phyloP scores from a whole-genome alignment of 495 filamentous ascomycete species.

The Xylaria scruposa region DNA sequence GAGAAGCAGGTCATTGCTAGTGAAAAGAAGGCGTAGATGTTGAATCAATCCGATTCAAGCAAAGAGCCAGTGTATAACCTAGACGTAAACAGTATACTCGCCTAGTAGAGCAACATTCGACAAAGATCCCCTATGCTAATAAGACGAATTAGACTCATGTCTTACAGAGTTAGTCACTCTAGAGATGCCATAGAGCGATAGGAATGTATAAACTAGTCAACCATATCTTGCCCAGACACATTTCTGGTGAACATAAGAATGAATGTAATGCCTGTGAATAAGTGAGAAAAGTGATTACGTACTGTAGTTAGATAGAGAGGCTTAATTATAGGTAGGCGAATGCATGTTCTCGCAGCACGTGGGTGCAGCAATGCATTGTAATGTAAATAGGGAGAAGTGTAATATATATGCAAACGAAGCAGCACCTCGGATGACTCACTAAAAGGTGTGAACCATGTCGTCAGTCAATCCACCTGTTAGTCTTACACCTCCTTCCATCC shows the following conservation, averaged over 20 bases:
- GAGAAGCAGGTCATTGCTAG: constrained; percentile 41
- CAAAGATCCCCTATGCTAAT: background rate
- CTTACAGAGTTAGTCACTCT: background rate
- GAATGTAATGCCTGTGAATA: background rate
- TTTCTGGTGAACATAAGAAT: background rate
- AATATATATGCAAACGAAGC: background rate
- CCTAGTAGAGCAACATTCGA: background rate
- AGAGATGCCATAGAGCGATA: background rate
- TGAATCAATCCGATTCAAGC: background rate
- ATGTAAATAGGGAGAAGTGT: background rate
- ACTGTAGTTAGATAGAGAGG: background rate
- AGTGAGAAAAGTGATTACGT: background rate
- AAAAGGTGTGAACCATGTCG: background rate
- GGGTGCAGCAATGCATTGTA: background rate
- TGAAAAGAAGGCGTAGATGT: constrained; percentile 36
- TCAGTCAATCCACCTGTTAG: background rate
- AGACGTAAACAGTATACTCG: background rate
- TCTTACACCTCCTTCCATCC: background rate
- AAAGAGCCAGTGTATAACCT: background rate
- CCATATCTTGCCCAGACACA: background rate
- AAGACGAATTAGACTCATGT: background rate
- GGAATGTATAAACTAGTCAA: constrained; percentile 1
- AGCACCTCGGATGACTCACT: background rate
- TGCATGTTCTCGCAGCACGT: background rate
- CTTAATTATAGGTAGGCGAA: too few relatives aligned